Conservation (phyloP, 2,329 filamentous ascomycete species). For the Calonectria hongkongensis region DNA sequence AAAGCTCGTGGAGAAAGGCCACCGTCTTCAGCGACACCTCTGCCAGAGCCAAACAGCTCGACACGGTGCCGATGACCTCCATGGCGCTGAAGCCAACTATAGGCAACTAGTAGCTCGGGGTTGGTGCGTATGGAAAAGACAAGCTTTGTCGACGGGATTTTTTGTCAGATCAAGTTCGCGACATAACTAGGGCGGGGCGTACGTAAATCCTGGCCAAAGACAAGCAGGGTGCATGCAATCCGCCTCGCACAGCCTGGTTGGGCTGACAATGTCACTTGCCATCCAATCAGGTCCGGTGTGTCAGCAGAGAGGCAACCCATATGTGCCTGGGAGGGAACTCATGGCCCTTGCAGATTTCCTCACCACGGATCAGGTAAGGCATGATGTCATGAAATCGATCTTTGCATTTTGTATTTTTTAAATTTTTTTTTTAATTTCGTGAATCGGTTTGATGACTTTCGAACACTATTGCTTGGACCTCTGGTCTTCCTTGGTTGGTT, state of each 20-base stretch:
- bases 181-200: background rate
- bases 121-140: too few relatives aligned
- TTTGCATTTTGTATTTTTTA: too few relatives aligned
- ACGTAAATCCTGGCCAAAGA: background rate
- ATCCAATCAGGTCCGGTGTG: background rate
- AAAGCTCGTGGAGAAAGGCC: conserved; percentile 6
- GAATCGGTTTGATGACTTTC: too few relatives aligned
- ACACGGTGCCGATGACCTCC: background rate
- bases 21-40: conserved; percentile 8
- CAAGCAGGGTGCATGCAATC: background rate
- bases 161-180: background rate
- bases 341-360: too few relatives aligned
- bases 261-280: background rate
- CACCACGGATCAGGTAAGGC: too few relatives aligned
- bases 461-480: too few relatives aligned
- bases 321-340: too few relatives aligned
- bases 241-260: conserved; percentile 13
- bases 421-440: too few relatives aligned
- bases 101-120: too few relatives aligned
- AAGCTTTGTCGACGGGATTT: too few relatives aligned
- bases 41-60: conserved; percentile 5
- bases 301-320: background rate
- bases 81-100: background rate
- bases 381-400: too few relatives aligned
- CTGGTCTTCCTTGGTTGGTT: too few relatives aligned